These are phyloP conservation scores for Saposhnikovia divaricata DNA, from an alignment of 129 eudicot genomes.

Conservation along the genomic window DNA sequence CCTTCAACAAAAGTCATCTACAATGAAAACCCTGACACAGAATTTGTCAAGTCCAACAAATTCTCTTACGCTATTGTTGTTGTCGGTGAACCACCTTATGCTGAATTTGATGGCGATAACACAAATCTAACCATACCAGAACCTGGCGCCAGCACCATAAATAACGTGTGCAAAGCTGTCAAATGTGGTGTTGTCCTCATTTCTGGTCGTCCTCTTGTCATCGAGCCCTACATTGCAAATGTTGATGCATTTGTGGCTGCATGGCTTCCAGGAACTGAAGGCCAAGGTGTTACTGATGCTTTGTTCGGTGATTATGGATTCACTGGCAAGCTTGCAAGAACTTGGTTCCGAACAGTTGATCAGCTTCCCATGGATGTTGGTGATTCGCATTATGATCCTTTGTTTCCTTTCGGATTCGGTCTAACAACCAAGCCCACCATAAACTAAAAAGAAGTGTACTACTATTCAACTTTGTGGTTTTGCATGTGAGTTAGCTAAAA, in stretches of 20 bases:
- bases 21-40: slow-evolving; percentile 21
- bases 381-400: slow-evolving; percentile 30
- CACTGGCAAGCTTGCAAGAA: slow-evolving; percentile 35
- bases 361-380: slow-evolving; percentile 52
- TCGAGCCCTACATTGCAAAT: slow-evolving; percentile 21
- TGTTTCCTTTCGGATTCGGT: slow-evolving; percentile 29
- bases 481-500: not conserved
- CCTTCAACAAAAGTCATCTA: slow-evolving; percentile 29
- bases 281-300: slow-evolving; percentile 45
- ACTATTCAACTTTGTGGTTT: not conserved
- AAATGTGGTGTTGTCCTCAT: slow-evolving; percentile 47
- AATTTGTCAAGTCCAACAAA: slow-evolving; percentile 18
- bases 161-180: slow-evolving; percentile 25
- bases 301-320: slow-evolving; percentile 46
- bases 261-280: slow-evolving; percentile 51
- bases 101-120: slow-evolving; percentile 37
- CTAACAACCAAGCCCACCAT: slow-evolving; percentile 12
- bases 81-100: slow-evolving; percentile 44
- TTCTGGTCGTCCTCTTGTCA: slow-evolving; percentile 41
- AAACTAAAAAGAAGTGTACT: not conserved
- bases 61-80: slow-evolving; percentile 39
- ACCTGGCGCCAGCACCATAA: slow-evolving; percentile 27
- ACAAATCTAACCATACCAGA: slow-evolving; percentile 30
- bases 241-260: slow-evolving; percentile 42
- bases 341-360: slow-evolving; percentile 44